phyloP scores from a whole-genome alignment of 176 grass and related monocot species.

The Paspalum notatum region DNA sequence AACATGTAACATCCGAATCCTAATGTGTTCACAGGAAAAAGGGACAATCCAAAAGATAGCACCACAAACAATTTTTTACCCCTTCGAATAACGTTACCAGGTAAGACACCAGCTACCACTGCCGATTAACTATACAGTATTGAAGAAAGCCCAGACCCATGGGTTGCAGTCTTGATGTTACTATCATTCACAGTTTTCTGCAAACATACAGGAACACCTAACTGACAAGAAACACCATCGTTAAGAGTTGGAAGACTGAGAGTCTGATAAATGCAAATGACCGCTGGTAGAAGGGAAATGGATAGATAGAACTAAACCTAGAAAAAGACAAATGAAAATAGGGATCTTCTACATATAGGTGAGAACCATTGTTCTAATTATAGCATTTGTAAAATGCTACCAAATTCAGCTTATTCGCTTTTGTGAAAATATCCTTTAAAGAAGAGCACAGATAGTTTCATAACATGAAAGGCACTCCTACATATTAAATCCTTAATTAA shows the following conservation, averaged over 20 bases:
- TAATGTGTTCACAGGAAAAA: neutral
- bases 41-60: neutral
- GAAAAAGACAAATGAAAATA: slow-evolving; percentile 1
- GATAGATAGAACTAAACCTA: neutral
- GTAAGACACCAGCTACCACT: slow-evolving; percentile 33
- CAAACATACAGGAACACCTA: neutral
- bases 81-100: slow-evolving; percentile 31
- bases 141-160: neutral
- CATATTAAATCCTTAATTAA: slow-evolving; percentile 34
- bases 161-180: slow-evolving; percentile 35
- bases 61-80: neutral
- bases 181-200: slow-evolving; percentile 33
- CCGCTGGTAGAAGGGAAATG: neutral
- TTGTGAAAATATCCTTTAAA: slow-evolving; percentile 4
- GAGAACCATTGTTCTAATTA: neutral
- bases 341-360: slow-evolving; percentile 15
- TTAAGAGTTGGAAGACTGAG: slow-evolving; percentile 18
- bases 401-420: neutral
- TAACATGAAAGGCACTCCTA: slow-evolving; percentile 36
- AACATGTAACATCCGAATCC: slow-evolving; percentile 35
- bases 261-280: neutral
- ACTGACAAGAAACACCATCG: slow-evolving; percentile 23
- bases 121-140: slow-evolving; percentile 36
- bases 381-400: neutral
- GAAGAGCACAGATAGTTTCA: slow-evolving; percentile 34